Evolutionary conservation across 495 filamentous ascomycete species (phyloP).

Genomic region (Viridothelium virens): DNA sequence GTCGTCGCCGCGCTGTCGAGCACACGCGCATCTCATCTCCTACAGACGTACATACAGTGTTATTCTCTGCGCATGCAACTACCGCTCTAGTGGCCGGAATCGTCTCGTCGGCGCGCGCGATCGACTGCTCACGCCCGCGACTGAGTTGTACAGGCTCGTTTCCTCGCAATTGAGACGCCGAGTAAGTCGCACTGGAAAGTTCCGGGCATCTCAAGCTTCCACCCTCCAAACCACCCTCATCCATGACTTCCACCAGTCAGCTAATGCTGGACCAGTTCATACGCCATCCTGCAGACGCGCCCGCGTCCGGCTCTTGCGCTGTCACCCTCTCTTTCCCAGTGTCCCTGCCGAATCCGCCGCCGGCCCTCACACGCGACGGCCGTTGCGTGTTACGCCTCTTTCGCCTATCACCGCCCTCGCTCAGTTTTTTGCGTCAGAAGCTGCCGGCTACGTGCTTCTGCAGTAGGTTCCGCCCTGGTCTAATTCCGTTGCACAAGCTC

Average conservation of each 20-base stretch:
- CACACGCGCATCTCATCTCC: neutral
- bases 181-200: neutral
- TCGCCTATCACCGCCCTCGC: slow-evolving; percentile 1
- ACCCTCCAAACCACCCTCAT: neutral
- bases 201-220: neutral
- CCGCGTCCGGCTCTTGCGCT: neutral
- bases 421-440: neutral
- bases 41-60: too few relatives aligned
- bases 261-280: slow-evolving; percentile 7
- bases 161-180: neutral
- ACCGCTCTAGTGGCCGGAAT: neutral
- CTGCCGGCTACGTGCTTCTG: slow-evolving; percentile 1
- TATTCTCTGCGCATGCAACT: slow-evolving; percentile 4
- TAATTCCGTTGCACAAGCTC: slow-evolving; percentile 13
- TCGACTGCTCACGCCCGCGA: neutral
- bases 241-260: neutral
- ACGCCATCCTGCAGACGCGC: neutral
- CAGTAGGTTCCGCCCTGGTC: neutral
- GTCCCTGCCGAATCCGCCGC: slow-evolving; percentile 1
- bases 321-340: neutral
- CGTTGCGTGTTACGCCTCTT: neutral
- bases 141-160: slow-evolving; percentile 2
- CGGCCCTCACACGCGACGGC: neutral
- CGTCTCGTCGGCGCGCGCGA: neutral
- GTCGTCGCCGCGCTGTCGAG: neutral